Percentiles rank a stretch among this genome's conserved stretches.
These are phyloP conservation scores for Didymella lethalis DNA, from an alignment of 2,329 filamentous ascomycete genomes.

Conservation along the genomic window DNA sequence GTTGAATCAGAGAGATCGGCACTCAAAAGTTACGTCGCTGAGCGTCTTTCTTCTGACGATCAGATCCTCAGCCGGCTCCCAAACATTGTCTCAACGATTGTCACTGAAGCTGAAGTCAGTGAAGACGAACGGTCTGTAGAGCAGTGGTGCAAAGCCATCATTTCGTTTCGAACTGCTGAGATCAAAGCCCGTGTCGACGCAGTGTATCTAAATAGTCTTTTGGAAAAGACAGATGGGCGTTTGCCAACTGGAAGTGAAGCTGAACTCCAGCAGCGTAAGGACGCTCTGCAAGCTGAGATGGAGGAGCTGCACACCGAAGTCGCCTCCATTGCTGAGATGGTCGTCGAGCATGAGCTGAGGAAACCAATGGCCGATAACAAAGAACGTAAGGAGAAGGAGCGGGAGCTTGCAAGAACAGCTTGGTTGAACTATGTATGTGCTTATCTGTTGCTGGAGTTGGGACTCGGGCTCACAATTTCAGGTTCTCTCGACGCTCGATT, in stretches of 20 bases:
- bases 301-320: slow-evolving; percentile 75
- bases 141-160: slow-evolving; percentile 60
- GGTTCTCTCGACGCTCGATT: slow-evolving; percentile 52
- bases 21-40: slow-evolving; percentile 60
- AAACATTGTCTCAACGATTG: slow-evolving; percentile 69
- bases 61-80: slow-evolving; percentile 70
- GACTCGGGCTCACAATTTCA: slow-evolving; percentile 27
- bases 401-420: slow-evolving; percentile 45
- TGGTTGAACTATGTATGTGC: slow-evolving; percentile 55
- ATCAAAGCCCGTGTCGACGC: slow-evolving; percentile 58
- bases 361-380: slow-evolving; percentile 63
- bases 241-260: slow-evolving; percentile 34
- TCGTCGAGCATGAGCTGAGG: slow-evolving; percentile 71
- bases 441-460: not conserved
- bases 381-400: slow-evolving; percentile 47
- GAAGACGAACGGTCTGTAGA: slow-evolving; percentile 63
- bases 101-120: slow-evolving; percentile 56
- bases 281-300: slow-evolving; percentile 68
- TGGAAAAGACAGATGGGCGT: slow-evolving; percentile 12
- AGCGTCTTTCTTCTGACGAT: slow-evolving; percentile 68
- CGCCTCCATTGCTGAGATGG: slow-evolving; percentile 73
- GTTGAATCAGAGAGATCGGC: slow-evolving; percentile 55
- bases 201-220: slow-evolving; percentile 59
- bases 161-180: slow-evolving; percentile 51
- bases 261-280: slow-evolving; percentile 61